Evolutionary conservation across 2,329 filamentous ascomycete genomes (phyloP).

Genomic region (Aspergillus persii): DNA sequence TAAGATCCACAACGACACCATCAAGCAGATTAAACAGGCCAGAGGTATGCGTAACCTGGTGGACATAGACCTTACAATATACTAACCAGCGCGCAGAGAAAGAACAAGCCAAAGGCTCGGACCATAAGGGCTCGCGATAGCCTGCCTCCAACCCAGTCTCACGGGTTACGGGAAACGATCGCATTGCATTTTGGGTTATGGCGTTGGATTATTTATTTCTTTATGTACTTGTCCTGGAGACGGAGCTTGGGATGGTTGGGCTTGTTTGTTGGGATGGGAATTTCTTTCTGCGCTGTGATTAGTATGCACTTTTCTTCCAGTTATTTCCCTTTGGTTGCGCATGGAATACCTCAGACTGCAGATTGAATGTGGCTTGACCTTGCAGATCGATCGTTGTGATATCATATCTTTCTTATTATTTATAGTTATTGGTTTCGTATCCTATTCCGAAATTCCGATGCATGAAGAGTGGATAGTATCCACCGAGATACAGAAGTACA

Average conservation of each 20-base stretch:
- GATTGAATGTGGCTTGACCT: not conserved
- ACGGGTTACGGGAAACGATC: no score
- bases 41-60: conserved; percentile 3
- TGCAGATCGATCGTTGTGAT: not conserved
- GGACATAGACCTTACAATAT: no score
- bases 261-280: no score
- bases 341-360: not conserved
- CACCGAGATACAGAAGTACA: no score
- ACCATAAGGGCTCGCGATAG: not conserved
- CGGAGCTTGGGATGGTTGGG: no score
- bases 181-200: not conserved
- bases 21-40: conserved; percentile 15
- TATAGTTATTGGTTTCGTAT: no score
- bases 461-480: no score
- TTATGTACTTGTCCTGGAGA: no score
- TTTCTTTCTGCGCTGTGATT: no score
- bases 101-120: not conserved
- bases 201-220: not conserved
- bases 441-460: no score
- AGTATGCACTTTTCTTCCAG: no score
- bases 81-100: not conserved
- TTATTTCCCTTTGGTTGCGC: no score
- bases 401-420: not conserved
- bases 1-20: conserved; percentile 16
- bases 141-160: not conserved